These are phyloP conservation scores for Vitis cinerea DNA, from an alignment of 164 flowering plant species.

Conservation along the genomic window DNA sequence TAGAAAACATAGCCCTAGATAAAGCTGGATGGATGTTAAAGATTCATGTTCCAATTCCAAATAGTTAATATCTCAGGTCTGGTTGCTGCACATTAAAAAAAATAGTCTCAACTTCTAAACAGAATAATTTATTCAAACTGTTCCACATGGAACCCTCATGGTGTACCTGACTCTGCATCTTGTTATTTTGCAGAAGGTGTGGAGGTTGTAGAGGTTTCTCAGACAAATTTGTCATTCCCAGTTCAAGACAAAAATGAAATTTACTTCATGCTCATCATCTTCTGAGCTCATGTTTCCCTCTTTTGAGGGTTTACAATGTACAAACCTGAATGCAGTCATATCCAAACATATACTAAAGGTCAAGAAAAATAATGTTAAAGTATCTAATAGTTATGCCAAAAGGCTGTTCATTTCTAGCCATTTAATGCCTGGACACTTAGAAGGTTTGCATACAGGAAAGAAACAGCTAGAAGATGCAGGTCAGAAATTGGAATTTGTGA, in stretches of 20 bases:
- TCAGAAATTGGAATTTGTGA: slow-evolving; percentile 49
- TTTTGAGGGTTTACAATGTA: slow-evolving; percentile 21
- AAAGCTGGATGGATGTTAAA: too few species aligned
- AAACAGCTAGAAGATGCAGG: slow-evolving; percentile 31
- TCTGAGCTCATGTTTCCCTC: slow-evolving; percentile 28
- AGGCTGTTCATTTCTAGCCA: slow-evolving; percentile 40
- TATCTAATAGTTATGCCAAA: slow-evolving; percentile 14
- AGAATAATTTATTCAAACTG: too few species aligned
- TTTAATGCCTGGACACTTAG: slow-evolving; percentile 44
- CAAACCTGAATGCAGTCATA: slow-evolving; percentile 13
- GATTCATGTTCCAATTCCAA: too few species aligned
- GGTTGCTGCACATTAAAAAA: background rate
- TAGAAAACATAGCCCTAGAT: too few species aligned
- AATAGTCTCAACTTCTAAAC: too few species aligned
- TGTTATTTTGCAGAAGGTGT: slow-evolving; percentile 23
- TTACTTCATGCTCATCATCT: slow-evolving; percentile 28
- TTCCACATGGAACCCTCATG: background rate
- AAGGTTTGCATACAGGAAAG: slow-evolving; percentile 40
- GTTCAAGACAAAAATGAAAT: slow-evolving; percentile 28
- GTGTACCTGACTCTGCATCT: slow-evolving; percentile 9
- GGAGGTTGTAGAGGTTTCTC: slow-evolving; percentile 7
- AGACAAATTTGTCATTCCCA: slow-evolving; percentile 4
- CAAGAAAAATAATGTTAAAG: slow-evolving; percentile 19
- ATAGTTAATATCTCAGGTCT: too few species aligned
- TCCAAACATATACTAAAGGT: slow-evolving; percentile 18